phyloP scores from a whole-genome alignment of 78 protist species.

The Corallochytrium limacisporum region DNA sequence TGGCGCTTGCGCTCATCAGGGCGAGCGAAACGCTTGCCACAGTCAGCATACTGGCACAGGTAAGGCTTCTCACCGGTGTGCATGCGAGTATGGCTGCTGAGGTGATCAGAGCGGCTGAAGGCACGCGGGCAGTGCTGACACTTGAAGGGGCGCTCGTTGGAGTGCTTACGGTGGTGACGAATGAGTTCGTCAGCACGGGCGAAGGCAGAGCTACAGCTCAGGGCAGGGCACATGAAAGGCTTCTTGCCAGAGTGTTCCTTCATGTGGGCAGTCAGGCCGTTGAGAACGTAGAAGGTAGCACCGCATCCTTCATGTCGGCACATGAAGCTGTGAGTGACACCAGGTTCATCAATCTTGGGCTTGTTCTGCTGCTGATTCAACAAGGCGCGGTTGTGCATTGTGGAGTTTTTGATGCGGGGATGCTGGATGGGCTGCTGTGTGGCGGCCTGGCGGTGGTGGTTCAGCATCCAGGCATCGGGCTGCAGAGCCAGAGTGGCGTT shows the following conservation, averaged over 20 bases:
- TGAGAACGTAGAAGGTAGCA: no score
- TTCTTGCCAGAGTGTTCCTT: slow-evolving; percentile 59
- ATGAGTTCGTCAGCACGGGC: slow-evolving; percentile 20
- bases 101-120: neutral
- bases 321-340: no score
- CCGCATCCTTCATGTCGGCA: no score
- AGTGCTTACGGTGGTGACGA: slow-evolving; percentile 47
- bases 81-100: slow-evolving; percentile 37
- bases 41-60: slow-evolving; percentile 26
- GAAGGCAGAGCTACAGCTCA: slow-evolving; percentile 41
- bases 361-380: no score
- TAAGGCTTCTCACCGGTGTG: slow-evolving; percentile 65
- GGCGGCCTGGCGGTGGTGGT: no score
- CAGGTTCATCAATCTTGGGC: no score
- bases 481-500: no score
- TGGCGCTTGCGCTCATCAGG: slow-evolving; percentile 26
- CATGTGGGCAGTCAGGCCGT: slow-evolving; percentile 43
- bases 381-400: no score
- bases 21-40: slow-evolving; percentile 44
- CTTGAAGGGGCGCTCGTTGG: slow-evolving; percentile 29
- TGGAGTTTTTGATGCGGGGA: no score
- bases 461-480: no score
- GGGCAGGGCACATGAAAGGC: no score
- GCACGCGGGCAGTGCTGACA: neutral
- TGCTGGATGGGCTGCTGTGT: no score